These are phyloP conservation scores for Brassica cretica DNA, from an alignment of 345 rosid genomes.

Conservation along the genomic window DNA sequence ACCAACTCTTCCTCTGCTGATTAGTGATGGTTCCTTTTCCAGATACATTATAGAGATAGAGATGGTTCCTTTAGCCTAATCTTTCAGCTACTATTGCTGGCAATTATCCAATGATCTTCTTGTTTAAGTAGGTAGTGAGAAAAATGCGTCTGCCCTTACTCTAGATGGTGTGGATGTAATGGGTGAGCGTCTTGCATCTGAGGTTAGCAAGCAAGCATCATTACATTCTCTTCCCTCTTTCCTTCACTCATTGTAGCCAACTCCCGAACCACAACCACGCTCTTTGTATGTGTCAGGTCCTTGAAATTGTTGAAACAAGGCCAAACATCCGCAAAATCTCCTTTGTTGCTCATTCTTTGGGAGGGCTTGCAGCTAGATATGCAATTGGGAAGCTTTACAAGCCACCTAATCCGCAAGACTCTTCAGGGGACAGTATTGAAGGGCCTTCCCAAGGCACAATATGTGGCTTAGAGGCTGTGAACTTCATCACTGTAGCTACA, in stretches of 20 bases:
- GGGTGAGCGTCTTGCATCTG: constrained; percentile 90
- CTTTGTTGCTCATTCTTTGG: constrained; percentile 89
- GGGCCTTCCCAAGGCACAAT: constrained; percentile 52
- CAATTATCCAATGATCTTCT: neutral
- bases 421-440: constrained; percentile 24
- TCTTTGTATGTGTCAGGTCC: constrained; percentile 55
- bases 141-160: constrained; percentile 59
- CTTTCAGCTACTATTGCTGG: neutral
- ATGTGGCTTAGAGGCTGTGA: constrained; percentile 81
- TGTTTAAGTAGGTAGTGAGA: constrained; percentile 69
- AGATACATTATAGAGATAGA: neutral
- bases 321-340: constrained; percentile 77
- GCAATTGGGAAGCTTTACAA: constrained; percentile 86
- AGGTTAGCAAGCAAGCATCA: constrained; percentile 45
- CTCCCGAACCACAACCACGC: neutral
- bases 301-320: constrained; percentile 64
- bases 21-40: constrained; percentile 13
- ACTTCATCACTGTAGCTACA: constrained; percentile 82
- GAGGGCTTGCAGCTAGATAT: constrained; percentile 91
- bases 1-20: too few species aligned
- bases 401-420: constrained; percentile 47
- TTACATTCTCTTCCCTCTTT: neutral
- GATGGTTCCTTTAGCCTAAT: constrained; percentile 8
- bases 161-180: constrained; percentile 96
- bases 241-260: neutral